phyloP scores from a whole-genome alignment of 768 basidiomycete species.

The Mycena galericulata region DNA sequence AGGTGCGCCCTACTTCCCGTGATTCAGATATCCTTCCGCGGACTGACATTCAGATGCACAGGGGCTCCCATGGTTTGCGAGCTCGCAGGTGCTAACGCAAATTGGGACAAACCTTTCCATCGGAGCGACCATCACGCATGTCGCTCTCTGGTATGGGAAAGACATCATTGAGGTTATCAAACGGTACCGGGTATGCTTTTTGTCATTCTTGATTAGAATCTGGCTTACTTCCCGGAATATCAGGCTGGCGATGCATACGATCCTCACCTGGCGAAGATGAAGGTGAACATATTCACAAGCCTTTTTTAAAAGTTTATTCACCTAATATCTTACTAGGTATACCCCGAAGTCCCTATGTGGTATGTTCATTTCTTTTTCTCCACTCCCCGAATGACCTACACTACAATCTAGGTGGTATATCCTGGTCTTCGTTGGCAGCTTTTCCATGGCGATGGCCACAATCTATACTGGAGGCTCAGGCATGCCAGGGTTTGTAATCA shows the following conservation, averaged over 20 bases:
- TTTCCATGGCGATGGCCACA: constrained; percentile 65
- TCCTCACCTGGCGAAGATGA: constrained; percentile 69
- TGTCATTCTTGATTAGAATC: not conserved
- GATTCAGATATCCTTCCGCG: too few species aligned
- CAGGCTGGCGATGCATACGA: constrained; percentile 56
- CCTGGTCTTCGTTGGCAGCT: constrained; percentile 54
- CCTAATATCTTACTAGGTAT: constrained; percentile 37
- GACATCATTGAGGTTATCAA: constrained; percentile 58
- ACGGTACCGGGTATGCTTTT: constrained; percentile 50
- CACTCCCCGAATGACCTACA: constrained; percentile 14
- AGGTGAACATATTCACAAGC: constrained; percentile 41
- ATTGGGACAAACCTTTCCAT: constrained; percentile 53
- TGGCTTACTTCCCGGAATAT: not conserved
- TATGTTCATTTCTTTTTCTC: not conserved
- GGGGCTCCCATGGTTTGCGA: constrained; percentile 61
- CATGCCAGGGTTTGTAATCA: constrained; percentile 61
- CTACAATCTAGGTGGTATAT: constrained; percentile 53
- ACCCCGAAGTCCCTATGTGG: constrained; percentile 59
- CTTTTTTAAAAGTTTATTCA: not conserved
- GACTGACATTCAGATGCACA: too few species aligned
- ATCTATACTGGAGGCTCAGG: constrained; percentile 65
- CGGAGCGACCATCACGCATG: constrained; percentile 63
- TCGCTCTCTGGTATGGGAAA: constrained; percentile 65
- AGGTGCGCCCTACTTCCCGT: constrained; percentile 44
- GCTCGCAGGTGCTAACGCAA: constrained; percentile 57